Conservation (phyloP, 2,329 filamentous ascomycete species). For the Fusarium sp. region DNA sequence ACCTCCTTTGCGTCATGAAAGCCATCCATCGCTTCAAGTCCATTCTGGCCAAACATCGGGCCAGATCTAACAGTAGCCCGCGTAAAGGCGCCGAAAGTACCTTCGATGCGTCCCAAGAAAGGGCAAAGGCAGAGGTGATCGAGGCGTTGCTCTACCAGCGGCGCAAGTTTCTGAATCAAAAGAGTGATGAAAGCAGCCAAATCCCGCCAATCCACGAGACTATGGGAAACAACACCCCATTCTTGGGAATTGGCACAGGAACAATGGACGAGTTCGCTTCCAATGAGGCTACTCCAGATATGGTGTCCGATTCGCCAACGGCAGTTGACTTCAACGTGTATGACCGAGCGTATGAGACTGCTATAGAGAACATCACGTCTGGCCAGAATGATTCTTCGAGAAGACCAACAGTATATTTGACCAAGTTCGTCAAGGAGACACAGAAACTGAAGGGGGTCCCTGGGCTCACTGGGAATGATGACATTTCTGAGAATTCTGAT, state of each 20-base stretch:
- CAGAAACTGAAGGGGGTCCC: conserved; percentile 52
- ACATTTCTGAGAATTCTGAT: not conserved
- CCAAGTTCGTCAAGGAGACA: conserved; percentile 57
- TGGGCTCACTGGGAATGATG: conserved; percentile 43
- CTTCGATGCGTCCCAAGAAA: conserved; percentile 44
- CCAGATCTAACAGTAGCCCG: conserved; percentile 15
- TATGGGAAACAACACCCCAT: conserved; percentile 68
- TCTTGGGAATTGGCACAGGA: conserved; percentile 80
- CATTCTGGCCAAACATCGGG: conserved; percentile 59
- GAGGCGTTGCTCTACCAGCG: conserved; percentile 59
- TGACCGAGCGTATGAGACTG: conserved; percentile 80
- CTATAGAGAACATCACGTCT: conserved; percentile 77
- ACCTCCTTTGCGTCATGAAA: conserved; percentile 89
- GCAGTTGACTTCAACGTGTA: conserved; percentile 89
- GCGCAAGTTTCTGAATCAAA: conserved; percentile 50
- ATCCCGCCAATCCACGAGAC: conserved; percentile 64
- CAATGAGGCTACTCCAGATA: conserved; percentile 51
- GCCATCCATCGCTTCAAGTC: conserved; percentile 90
- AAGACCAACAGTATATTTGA: conserved; percentile 59
- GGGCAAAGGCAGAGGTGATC: conserved; percentile 58
- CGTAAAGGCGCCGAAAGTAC: conserved; percentile 6
- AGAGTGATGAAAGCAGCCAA: conserved; percentile 56
- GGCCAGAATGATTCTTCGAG: conserved; percentile 47
- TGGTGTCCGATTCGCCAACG: conserved; percentile 85
- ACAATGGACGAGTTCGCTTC: conserved; percentile 57